Percentiles rank a stretch among this genome's conserved stretches.
Evolutionary conservation across 2,329 filamentous ascomycete species (phyloP).

Genomic region (Fusarium odoratissimum): DNA sequence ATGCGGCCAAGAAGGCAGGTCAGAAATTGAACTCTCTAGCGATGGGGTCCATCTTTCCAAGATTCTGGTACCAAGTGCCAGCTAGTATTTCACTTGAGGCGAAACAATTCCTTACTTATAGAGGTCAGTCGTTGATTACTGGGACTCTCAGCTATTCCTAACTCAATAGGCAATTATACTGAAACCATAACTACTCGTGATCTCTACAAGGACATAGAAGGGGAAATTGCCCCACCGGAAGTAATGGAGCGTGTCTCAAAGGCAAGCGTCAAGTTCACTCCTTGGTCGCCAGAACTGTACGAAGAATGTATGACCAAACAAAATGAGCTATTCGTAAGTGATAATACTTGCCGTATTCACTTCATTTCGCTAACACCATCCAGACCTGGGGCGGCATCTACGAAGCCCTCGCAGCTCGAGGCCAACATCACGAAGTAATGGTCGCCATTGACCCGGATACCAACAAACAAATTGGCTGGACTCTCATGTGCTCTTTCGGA

Average conservation of each 20-base stretch:
- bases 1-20: background rate
- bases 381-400: slow-evolving; percentile 37
- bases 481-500: slow-evolving; percentile 36
- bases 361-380: background rate
- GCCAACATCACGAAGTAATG: slow-evolving; percentile 35
- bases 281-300: slow-evolving; percentile 39
- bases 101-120: slow-evolving; percentile 33
- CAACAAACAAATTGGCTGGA: slow-evolving; percentile 43
- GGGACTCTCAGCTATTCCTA: background rate
- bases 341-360: fast-evolving
- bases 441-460: slow-evolving; percentile 42
- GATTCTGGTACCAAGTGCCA: slow-evolving; percentile 42
- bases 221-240: slow-evolving; percentile 14
- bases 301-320: slow-evolving; percentile 43
- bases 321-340: slow-evolving; percentile 30
- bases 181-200: slow-evolving; percentile 6
- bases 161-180: slow-evolving; percentile 21
- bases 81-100: background rate
- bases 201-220: slow-evolving; percentile 34
- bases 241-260: slow-evolving; percentile 35
- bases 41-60: slow-evolving; percentile 34
- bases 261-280: slow-evolving; percentile 27
- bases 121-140: slow-evolving; percentile 11
- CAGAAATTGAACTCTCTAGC: slow-evolving; percentile 24
- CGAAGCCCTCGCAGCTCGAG: slow-evolving; percentile 20